A percentile compares a stretch with the other conserved stretches of the same genome.
Evolutionary conservation across 305 asterid species (phyloP).

Genomic region (Coffea humblotiana): DNA sequence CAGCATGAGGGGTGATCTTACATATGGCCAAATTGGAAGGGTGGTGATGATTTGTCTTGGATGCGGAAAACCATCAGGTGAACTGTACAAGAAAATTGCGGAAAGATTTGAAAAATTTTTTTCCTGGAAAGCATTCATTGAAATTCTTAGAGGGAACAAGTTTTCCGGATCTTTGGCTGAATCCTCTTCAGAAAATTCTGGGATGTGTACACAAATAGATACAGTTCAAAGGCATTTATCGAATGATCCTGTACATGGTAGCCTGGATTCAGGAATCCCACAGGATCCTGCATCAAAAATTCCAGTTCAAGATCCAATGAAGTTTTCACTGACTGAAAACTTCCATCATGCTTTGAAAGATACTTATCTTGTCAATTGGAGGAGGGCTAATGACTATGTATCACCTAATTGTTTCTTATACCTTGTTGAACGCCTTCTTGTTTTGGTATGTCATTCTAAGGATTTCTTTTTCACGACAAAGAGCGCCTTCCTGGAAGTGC

Average conservation of each 20-base stretch:
- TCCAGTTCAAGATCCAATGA: background rate
- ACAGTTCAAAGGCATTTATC: background rate
- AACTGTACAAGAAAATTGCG: conserved; percentile 26
- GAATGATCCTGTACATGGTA: background rate
- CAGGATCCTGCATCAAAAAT: background rate
- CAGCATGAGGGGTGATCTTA: conserved; percentile 15
- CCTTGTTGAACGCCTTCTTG: conserved; percentile 56
- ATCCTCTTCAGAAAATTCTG: background rate
- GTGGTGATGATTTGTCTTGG: conserved; percentile 49
- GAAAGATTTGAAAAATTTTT: conserved; percentile 10
- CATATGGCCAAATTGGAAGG: conserved; percentile 48
- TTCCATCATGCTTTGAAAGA: conserved; percentile 43
- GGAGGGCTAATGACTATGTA: conserved; percentile 32
- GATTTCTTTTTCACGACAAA: conserved; percentile 44
- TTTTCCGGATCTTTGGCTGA: background rate
- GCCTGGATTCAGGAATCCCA: background rate
- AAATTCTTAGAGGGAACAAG: conserved; percentile 15
- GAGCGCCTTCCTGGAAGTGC: conserved; percentile 54
- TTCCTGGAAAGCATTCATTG: conserved; percentile 44
- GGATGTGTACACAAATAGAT: no score
- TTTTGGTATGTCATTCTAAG: conserved; percentile 35
- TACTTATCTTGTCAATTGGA: conserved; percentile 38
- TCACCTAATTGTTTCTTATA: conserved; percentile 60
- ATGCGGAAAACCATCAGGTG: conserved; percentile 29
- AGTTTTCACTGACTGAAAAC: conserved; percentile 18